A percentile compares a stretch with the other conserved stretches of the same genome.
Evolutionary conservation across 2,329 filamentous ascomycete genomes (phyloP).

Genomic region (Fusarium vanettenii): DNA sequence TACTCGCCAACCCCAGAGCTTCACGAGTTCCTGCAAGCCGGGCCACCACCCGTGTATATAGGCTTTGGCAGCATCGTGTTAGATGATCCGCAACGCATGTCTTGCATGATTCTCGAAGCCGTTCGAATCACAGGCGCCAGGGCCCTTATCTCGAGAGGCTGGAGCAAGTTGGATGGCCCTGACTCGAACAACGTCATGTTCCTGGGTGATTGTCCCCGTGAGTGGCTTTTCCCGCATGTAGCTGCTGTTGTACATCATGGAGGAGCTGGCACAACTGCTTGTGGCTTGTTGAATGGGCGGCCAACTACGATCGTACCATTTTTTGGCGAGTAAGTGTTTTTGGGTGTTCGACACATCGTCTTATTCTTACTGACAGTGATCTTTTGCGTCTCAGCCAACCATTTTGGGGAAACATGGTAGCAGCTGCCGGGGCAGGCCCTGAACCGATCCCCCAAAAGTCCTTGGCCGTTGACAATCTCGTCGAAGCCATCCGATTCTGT

Average conservation of each 20-base stretch:
- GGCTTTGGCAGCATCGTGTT: slow-evolving; percentile 80
- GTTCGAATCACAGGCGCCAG: slow-evolving; percentile 71
- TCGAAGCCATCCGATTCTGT: slow-evolving; percentile 69
- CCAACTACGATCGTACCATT: slow-evolving; percentile 81
- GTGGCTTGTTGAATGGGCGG: slow-evolving; percentile 73
- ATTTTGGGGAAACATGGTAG: slow-evolving; percentile 83
- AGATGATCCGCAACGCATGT: slow-evolving; percentile 74
- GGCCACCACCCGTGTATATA: slow-evolving; percentile 74
- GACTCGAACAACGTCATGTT: slow-evolving; percentile 71
- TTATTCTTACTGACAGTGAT: neutral
- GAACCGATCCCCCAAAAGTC: slow-evolving; percentile 74
- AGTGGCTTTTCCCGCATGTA: slow-evolving; percentile 76
- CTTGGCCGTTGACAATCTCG: slow-evolving; percentile 73
- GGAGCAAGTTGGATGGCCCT: slow-evolving; percentile 74
- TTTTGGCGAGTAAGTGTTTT: slow-evolving; percentile 59
- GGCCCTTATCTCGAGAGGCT: slow-evolving; percentile 77
- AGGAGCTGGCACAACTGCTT: slow-evolving; percentile 79
- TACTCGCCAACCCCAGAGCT: slow-evolving; percentile 68
- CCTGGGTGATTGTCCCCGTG: slow-evolving; percentile 78
- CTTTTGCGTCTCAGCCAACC: slow-evolving; percentile 71
- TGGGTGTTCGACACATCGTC: no score
- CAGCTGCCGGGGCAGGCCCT: slow-evolving; percentile 76
- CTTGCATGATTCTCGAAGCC: slow-evolving; percentile 74
- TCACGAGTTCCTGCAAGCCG: slow-evolving; percentile 64
- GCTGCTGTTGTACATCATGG: slow-evolving; percentile 76